Conservation (phyloP, 768 basidiomycete genomes). For the Lactarius sanguifluus region DNA sequence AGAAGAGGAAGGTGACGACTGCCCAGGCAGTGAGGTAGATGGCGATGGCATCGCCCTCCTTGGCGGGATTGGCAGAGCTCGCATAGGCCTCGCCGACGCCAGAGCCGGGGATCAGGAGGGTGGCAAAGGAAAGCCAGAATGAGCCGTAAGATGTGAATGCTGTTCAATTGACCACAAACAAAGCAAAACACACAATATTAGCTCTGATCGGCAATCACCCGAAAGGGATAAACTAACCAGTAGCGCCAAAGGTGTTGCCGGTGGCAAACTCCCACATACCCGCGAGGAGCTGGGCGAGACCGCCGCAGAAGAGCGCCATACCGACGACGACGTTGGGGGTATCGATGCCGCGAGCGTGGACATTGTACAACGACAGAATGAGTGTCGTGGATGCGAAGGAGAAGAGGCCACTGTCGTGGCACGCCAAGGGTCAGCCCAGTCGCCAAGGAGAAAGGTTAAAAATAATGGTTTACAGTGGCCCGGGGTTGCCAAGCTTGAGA, state of each 20-base stretch:
- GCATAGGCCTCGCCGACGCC: conserved; percentile 60
- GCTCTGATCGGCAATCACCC: not conserved
- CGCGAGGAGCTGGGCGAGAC: conserved; percentile 81
- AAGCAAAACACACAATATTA: conserved; percentile 35
- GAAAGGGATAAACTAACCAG: conserved; percentile 48
- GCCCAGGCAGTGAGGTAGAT: conserved; percentile 78
- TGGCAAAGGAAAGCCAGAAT: conserved; percentile 85
- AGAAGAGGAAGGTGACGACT: conserved; percentile 64
- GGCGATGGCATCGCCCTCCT: conserved; percentile 60
- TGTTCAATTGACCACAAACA: conserved; percentile 32
- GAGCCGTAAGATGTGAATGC: conserved; percentile 84
- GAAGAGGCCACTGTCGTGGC: conserved; percentile 70
- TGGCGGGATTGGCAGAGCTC: conserved; percentile 27
- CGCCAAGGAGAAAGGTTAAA: conserved; percentile 55
- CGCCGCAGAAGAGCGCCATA: conserved; percentile 85
- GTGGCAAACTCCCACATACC: conserved; percentile 73
- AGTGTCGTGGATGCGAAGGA: conserved; percentile 85
- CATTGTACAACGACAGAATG: conserved; percentile 75
- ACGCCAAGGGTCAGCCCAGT: conserved; percentile 57
- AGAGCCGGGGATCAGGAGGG: conserved; percentile 66
- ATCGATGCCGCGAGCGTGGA: conserved; percentile 52
- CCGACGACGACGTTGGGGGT: conserved; percentile 75
- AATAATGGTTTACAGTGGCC: conserved; percentile 45
- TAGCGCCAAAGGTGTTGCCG: conserved; percentile 69
- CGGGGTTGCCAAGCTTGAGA: conserved; percentile 44